Evolutionary conservation across 129 eudicot species (phyloP), one percentile per base, ranked within the genome.

Genomic region (Dittrichia graveolens): DNA sequence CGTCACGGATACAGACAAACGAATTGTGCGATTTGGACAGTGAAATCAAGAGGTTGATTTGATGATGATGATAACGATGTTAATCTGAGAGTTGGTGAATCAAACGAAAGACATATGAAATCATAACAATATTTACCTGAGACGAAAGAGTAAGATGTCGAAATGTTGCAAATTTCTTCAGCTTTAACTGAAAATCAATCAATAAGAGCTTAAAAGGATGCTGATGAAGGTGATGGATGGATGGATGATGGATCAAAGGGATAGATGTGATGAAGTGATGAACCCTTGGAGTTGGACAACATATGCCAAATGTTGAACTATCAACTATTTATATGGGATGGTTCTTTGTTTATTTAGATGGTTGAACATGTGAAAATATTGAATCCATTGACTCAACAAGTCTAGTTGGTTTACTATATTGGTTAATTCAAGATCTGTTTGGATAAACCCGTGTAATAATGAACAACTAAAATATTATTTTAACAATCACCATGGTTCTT

Each of bases 231-330:
- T n/a, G n/a, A n/a, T n/a, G n/a, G n/a, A n/a, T n/a, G n/a, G n/a
- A n/a, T n/a, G 59, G 59, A 10, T 53, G 34, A 15, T 6, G 59
- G 59, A 53, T 53, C 59, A 53, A n/a, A 53, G 31, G 59, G 59
- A 53, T 19, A n/a, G 59, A 53, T 53, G 59, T 24, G 59, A 53
- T 53, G 34, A 15, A 53, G 59, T 24, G 59, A 53, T 53, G 34
- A 15, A 53, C 59, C 59, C 59, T 53, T 53, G 59, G 59, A 53
- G 34, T 31, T n/a, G 10, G 59, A 53, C 59, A 53, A 53, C 8
- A 24, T 24, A 24, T 2, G 31, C 31, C 31, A 24, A 24, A 24
- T 24, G 31, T 24, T 24, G 1, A 24, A 24, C 31, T 24, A 0
- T 24, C 31, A 24, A 24, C 31, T 24, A 0, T 24, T 24, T 24